phyloP scores from a whole-genome alignment of 305 asterid genomes.

The Fraxinus dipetala region DNA sequence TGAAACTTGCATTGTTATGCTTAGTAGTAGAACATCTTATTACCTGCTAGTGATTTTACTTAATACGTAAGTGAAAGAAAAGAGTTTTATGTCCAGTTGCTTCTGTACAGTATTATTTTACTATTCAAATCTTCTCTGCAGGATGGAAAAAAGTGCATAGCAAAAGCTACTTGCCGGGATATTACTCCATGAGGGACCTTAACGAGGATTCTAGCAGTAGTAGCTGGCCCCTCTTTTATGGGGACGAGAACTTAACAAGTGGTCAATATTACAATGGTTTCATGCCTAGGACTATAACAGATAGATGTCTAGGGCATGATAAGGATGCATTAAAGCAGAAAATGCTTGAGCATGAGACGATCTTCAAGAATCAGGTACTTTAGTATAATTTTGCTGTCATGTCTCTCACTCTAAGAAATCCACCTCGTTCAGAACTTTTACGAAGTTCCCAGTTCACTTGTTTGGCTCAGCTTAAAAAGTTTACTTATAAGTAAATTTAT shows the following conservation, averaged over 20 bases:
- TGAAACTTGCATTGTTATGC: background rate
- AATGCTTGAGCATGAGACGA: constrained; percentile 88
- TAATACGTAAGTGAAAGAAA: background rate
- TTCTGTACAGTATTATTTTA: constrained; percentile 1
- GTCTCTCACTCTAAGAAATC: background rate
- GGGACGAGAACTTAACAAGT: constrained; percentile 48
- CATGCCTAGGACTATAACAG: constrained; percentile 42
- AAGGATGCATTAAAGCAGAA: constrained; percentile 79
- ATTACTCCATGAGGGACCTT: constrained; percentile 82
- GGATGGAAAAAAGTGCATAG: constrained; percentile 84
- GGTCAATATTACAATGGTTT: constrained; percentile 68
- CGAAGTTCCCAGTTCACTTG: constrained; percentile 7
- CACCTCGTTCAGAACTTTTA: background rate
- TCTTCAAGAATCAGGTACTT: constrained; percentile 75
- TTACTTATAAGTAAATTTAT: background rate
- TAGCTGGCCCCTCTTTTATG: constrained; percentile 73
- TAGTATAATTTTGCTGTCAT: constrained; percentile 8
- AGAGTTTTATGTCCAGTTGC: background rate
- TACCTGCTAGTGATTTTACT: background rate
- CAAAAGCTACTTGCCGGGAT: constrained; percentile 67
- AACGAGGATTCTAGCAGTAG: constrained; percentile 87
- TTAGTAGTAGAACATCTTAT: background rate
- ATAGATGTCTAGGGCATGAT: constrained; percentile 54
- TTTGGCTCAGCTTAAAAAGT: background rate
- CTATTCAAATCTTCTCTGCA: constrained; percentile 28